Base-by-base conservation (phyloP, 352 stramenopile genomes). In the Pythium rishiriense region DNA sequence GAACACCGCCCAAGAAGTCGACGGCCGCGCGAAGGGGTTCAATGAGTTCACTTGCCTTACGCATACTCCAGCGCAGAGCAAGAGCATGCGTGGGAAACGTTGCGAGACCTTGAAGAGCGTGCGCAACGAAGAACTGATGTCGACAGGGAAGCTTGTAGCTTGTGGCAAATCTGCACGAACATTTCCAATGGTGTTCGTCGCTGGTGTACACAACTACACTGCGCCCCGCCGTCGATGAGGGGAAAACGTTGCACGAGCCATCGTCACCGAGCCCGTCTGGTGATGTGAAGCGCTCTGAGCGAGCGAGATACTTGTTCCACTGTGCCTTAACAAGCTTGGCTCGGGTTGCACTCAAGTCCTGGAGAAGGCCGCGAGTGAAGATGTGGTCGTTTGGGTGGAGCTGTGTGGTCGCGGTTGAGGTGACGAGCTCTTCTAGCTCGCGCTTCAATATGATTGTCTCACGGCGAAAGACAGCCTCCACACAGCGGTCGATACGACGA, bases 401-500 rank as follows among this genome's bases (percentile, higher is more conserved):
- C 6, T 6, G 25, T 3, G 46, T 52, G 24, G 46, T 21, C n/a
- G 46, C 19, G 24, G 8, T 52, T 15, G 24, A 8, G 10, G 5
- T 12, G n/a, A 50, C 46, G 28, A 52, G 33, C 24, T 52, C 46
- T 21, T 31, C 46, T 11, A 52, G 24, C 46, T 52, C 25, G 46
- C 46, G 46, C 12, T 11, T 11, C 26, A 52, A 11, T 21, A 52
- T 52, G 4, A 22, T 12, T 3, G 46, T 52, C 46, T 52, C 9
- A n/a, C 46, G 46, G n/a, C 26, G 31, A 14, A 61, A 28, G 0
- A 62, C 29, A 21, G 43, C 26, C 22, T 62, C 42, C 3, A 52
- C 35, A 25, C 55, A 62, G 8, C 35, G 15, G 24, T 62, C 55
- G 2, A 62, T 54, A 14, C 29, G 26, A 8, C 37, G n/a, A n/a